phyloP scores from a whole-genome alignment of 345 rosid genomes.

The Pistacia integerrima region DNA sequence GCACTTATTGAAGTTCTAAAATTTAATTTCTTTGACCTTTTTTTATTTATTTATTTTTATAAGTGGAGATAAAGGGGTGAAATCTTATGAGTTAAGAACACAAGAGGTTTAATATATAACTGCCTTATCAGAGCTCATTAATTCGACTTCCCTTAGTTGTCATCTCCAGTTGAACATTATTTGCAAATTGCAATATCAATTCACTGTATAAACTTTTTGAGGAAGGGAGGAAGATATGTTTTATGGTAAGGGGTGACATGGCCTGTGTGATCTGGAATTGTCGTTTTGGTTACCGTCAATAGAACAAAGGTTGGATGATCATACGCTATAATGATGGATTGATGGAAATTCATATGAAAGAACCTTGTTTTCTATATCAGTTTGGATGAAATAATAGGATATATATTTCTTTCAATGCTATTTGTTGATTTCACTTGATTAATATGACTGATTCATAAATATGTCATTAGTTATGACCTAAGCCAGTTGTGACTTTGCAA shows the following conservation, averaged over 20 bases:
- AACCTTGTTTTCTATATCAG: neutral
- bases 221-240: neutral
- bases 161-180: neutral
- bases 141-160: neutral
- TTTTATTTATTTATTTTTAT: neutral
- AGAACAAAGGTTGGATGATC: neutral
- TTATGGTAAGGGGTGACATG: neutral
- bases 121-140: neutral
- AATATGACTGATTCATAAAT: neutral
- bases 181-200: neutral
- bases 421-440: slow-evolving; percentile 10
- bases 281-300: neutral
- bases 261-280: neutral
- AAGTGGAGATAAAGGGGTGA: neutral
- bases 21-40: neutral
- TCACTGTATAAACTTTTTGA: neutral
- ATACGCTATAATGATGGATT: neutral
- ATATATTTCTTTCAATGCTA: neutral
- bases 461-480: neutral
- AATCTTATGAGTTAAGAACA: neutral
- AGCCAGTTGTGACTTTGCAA: slow-evolving; percentile 2
- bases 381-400: neutral
- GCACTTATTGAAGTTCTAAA: neutral
- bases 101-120: neutral
- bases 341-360: neutral